Evolutionary conservation across 495 filamentous ascomycete species (phyloP).

Genomic region (Melanomma pulvis-pyrius): DNA sequence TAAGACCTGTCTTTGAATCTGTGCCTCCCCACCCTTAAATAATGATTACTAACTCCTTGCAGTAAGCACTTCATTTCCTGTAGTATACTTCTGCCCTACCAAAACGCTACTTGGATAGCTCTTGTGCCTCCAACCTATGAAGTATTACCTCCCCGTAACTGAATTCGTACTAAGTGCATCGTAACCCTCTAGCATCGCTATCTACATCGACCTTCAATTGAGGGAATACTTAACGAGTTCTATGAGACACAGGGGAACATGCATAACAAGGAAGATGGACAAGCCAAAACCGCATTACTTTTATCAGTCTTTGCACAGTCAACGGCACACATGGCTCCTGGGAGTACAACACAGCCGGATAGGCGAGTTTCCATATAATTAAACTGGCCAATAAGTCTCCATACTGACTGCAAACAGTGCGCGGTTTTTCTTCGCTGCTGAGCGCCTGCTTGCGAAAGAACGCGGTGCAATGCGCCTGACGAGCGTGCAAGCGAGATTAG

Average conservation of each 20-base stretch:
- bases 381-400: not conserved
- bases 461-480: constrained; percentile 42
- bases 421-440: constrained; percentile 43
- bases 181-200: no score
- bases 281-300: constrained; percentile 15
- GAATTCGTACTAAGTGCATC: no score
- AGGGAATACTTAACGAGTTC: constrained; percentile 43
- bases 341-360: not conserved
- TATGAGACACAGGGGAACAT: constrained; percentile 38
- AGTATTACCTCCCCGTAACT: no score
- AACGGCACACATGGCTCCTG: constrained; percentile 21
- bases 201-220: constrained; percentile 46
- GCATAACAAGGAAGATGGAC: constrained; percentile 23
- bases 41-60: no score
- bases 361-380: not conserved
- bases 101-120: no score
- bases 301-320: constrained; percentile 37
- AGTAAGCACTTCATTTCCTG: no score
- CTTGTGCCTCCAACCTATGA: no score
- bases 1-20: no score
- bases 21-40: no score
- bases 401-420: constrained; percentile 6
- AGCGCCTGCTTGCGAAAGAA: constrained; percentile 45
- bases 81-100: no score
- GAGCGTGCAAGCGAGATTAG: constrained; percentile 47